Conservation (phyloP, 148 eudicot genomes). For the Silene uniflora region DNA sequence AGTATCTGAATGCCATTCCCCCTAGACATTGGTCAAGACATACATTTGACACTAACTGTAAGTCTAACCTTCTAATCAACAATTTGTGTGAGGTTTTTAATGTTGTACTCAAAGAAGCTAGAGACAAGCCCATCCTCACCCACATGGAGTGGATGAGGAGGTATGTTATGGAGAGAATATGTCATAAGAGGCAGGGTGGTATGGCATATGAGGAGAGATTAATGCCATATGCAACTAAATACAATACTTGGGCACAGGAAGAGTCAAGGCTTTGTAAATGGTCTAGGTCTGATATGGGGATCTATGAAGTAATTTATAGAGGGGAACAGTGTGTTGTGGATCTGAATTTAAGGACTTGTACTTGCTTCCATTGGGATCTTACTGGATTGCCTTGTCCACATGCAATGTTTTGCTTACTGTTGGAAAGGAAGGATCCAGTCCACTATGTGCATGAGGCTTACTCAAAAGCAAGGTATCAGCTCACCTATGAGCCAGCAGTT, state of each 20-base stretch:
- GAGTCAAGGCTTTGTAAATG: background rate
- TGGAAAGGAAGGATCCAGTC: background rate
- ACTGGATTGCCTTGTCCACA: background rate
- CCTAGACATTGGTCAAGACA: no score
- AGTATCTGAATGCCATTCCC: no score
- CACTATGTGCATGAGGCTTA: slow-evolving; percentile 6
- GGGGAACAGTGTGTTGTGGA: background rate
- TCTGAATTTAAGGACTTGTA: background rate
- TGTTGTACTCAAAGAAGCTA: no score
- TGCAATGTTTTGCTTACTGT: background rate
- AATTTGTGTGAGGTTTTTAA: no score
- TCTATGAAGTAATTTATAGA: background rate
- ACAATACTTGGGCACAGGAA: background rate
- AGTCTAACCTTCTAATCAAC: no score
- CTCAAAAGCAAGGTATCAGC: background rate
- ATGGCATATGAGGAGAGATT: background rate
- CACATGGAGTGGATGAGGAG: no score
- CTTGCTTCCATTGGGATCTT: background rate
- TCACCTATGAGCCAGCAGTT: background rate
- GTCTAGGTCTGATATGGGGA: background rate
- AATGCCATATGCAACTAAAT: background rate
- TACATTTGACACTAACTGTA: no score
- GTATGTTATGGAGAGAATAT: no score
- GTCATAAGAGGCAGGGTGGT: no score
- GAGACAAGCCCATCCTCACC: no score